Base-by-base conservation (phyloP, 257 asterid species). In the Dorcoceras hygrometricum region DNA sequence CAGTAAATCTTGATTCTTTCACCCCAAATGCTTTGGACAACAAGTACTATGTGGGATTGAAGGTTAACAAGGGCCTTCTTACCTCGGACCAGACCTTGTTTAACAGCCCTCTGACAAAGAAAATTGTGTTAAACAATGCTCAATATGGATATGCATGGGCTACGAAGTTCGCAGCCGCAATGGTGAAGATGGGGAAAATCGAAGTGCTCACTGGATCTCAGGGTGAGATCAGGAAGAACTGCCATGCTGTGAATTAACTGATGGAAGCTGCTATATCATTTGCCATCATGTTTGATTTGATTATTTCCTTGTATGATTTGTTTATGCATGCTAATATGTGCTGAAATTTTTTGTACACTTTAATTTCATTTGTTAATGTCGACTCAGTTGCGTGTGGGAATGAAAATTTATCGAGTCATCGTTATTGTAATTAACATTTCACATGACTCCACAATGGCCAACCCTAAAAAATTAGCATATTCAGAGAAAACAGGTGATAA, bases 81-180 rank as follows among this genome's bases (percentile, higher is more conserved):
- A 75, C 77, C 6, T 51, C 87, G 22, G 95, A 87, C 36, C 89
- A 87, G 58, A 79, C 63, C 27, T 46, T 87, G 65, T 6, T 32
- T 66, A 69, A 9, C 65, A 74, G 84, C 71, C 67, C 86, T 0
- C 66, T 68, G 59, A 87, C 91, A 0, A 48, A 82, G 8, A 75
- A 76, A 18, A 8, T 70, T 31, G 95, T 83, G 59, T 31, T 19
- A 39, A 3, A 59, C 34, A 76, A 84, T 26, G 87, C 82, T 0
- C 36, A 7, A 53, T 54, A 60, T 55, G 78, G 80, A 0, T 28
- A 20, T 0, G 77, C 20, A 7, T 85, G 95, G 95, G 85, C 70
- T 1, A 64, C 50, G 31, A 83, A 88, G 63, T 88, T 62, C 62
- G 76, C 72, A 46, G 65, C 55, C 63, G 86, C 86, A 19, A 78